Evolutionary conservation across 2,329 filamentous ascomycete species (phyloP), one percentile per base, ranked within the genome.

Genomic region (Teratosphaeriaceae sp.): DNA sequence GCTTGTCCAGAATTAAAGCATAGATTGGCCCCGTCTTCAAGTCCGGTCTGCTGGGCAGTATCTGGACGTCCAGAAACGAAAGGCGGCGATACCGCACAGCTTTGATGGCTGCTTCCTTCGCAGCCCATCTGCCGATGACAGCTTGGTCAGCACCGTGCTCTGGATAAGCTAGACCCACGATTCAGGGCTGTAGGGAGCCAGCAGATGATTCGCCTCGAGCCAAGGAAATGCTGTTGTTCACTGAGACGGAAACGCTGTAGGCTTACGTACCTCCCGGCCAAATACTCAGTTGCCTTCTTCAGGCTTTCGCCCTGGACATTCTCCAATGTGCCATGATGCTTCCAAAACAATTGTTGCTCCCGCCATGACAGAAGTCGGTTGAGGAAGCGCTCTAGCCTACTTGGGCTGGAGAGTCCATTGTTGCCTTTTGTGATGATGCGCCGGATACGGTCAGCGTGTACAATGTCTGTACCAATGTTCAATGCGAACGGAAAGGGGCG

Each of bases 391-490:
- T 31, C 18, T 12, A 53, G 40, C 22, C 31, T 43, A 26, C 12
- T 13, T 8, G 34, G 30, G 22, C 27, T 18, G 35, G 23, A n/a
- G n/a, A n/a, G 35, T 21, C 46, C 58, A 56, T 44, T 38, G 37
- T 39, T 38, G 46, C 33, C 43, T 54, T 48, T 49, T 15, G 59
- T 62, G 40, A 90, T 63, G 40, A 88, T 69, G 16, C 64, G 61
- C 47, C 70, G 66, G 46, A 94, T 79, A 43, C 88, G 80, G 1
- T 73, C 65, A 44, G 88, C 75, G 44, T 74, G 73, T 63, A 85
- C 88, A 44, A 94, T 83, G 60, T 94, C 88, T 37, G 79, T 90
- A 45, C 88, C 88, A 40, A 94, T 69, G 38, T 74, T 73, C 12
- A 90, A 59, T 1, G 79, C 70, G n/a, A 79, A 70, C 1, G 82